Evolutionary conservation across 306 rosid species (phyloP).

Genomic region (Lagenaria siceraria): DNA sequence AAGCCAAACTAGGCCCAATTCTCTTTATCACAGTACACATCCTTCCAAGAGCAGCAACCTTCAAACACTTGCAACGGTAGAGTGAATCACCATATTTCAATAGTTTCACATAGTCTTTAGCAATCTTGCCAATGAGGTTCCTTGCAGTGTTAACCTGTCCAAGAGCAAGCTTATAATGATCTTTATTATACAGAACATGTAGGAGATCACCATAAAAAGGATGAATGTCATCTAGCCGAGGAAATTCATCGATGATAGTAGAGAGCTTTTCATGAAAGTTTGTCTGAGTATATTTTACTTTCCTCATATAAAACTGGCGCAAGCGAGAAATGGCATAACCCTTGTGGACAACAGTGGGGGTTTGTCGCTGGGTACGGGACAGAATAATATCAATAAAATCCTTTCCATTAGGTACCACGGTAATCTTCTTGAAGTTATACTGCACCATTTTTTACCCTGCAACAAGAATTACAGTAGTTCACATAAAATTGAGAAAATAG

Average conservation of each 20-base stretch:
- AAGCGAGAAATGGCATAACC: constrained; percentile 71
- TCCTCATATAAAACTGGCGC: constrained; percentile 77
- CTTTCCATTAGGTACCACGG: constrained; percentile 86
- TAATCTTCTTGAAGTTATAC: constrained; percentile 74
- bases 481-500: not conserved
- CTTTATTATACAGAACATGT: constrained; percentile 80
- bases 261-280: constrained; percentile 74
- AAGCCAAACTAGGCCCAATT: constrained; percentile 82
- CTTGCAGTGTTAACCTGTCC: constrained; percentile 84
- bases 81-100: constrained; percentile 82
- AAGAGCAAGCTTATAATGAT: constrained; percentile 92
- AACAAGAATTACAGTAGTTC: not conserved
- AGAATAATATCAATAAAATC: constrained; percentile 67
- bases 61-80: constrained; percentile 64
- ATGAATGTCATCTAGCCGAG: constrained; percentile 67
- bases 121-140: constrained; percentile 64
- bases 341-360: constrained; percentile 83
- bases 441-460: constrained; percentile 49
- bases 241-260: constrained; percentile 67
- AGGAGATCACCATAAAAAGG: constrained; percentile 81
- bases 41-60: constrained; percentile 88
- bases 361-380: constrained; percentile 80
- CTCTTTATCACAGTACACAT: constrained; percentile 90
- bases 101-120: constrained; percentile 65
- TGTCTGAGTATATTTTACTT: constrained; percentile 67